These are phyloP conservation scores for Acanthamoeba culbertsoni DNA, from an alignment of 208 protist species.

Conservation along the genomic window DNA sequence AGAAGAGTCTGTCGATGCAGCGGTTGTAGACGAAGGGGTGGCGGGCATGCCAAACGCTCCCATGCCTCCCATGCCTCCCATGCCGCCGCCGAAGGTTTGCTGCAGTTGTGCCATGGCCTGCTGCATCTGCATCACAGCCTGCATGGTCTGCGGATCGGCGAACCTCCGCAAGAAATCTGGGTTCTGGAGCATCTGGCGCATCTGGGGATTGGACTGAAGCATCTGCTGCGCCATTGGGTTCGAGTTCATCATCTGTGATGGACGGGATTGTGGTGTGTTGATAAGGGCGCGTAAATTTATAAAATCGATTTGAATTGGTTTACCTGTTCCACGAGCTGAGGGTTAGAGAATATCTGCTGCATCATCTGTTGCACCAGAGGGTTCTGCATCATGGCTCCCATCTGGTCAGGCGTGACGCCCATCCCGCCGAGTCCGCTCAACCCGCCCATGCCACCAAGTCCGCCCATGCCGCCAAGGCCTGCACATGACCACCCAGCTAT, in stretches of 20 bases:
- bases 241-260: slow-evolving; percentile 58
- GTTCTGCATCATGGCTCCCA: slow-evolving; percentile 66
- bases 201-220: slow-evolving; percentile 64
- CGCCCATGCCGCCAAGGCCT: neutral
- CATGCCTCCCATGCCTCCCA: slow-evolving; percentile 11
- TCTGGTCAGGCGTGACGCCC: slow-evolving; percentile 29
- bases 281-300: neutral
- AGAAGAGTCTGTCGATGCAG: neutral
- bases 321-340: slow-evolving; percentile 66
- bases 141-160: slow-evolving; percentile 67
- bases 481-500: no score
- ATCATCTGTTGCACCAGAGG: slow-evolving; percentile 68
- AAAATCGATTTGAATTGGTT: neutral
- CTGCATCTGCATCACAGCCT: slow-evolving; percentile 76
- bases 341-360: slow-evolving; percentile 67
- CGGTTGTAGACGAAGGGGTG: neutral
- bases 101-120: slow-evolving; percentile 57
- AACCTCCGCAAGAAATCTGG: slow-evolving; percentile 67
- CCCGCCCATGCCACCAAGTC: neutral
- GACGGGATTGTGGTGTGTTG: neutral
- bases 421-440: slow-evolving; percentile 56
- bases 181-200: slow-evolving; percentile 57
- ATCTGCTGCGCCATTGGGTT: slow-evolving; percentile 59
- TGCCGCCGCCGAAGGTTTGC: neutral
- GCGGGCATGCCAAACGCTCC: slow-evolving; percentile 45